Evolutionary conservation across 805 yeast genomes (phyloP).

Genomic region (Candida morakotiae): DNA sequence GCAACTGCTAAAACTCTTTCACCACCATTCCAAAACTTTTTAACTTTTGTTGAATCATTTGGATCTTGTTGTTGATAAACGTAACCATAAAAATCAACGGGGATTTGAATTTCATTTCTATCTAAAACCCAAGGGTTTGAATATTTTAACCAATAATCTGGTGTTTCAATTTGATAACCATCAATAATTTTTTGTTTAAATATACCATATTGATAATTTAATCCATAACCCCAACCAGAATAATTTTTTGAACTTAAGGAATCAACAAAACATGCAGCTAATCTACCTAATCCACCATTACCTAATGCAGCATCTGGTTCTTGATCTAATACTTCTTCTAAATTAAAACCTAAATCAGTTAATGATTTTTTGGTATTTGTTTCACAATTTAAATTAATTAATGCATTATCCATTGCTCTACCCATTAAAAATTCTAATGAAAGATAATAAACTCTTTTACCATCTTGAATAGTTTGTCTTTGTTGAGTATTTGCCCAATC

Average conservation of each 20-base stretch:
- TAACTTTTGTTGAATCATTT: constrained; percentile 50
- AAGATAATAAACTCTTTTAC: constrained; percentile 80
- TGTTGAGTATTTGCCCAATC: constrained; percentile 96
- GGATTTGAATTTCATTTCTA: constrained; percentile 80
- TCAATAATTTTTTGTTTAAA: constrained; percentile 85
- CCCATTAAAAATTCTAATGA: constrained; percentile 93
- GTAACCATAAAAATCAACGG: constrained; percentile 85
- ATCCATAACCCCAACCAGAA: constrained; percentile 96
- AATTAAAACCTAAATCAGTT: constrained; percentile 75
- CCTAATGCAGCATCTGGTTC: constrained; percentile 96
- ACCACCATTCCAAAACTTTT: constrained; percentile 80
- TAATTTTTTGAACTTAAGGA: constrained; percentile 81
- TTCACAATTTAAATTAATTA: constrained; percentile 74
- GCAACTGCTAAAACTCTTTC: constrained; percentile 88
- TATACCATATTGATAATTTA: constrained; percentile 90
- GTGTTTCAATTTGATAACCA: constrained; percentile 92
- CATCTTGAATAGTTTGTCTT: constrained; percentile 75
- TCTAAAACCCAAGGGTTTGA: constrained; percentile 94
- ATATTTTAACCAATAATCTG: constrained; percentile 89
- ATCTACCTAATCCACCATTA: constrained; percentile 91
- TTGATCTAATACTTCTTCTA: constrained; percentile 79
- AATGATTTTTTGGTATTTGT: constrained; percentile 44
- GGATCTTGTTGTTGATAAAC: constrained; percentile 52
- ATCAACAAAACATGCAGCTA: constrained; percentile 92
- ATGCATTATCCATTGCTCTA: constrained; percentile 89